A percentile compares a stretch with the other conserved stretches of the same genome.
Conservation (phyloP, 768 basidiomycete species). For the Mycena crocata region DNA sequence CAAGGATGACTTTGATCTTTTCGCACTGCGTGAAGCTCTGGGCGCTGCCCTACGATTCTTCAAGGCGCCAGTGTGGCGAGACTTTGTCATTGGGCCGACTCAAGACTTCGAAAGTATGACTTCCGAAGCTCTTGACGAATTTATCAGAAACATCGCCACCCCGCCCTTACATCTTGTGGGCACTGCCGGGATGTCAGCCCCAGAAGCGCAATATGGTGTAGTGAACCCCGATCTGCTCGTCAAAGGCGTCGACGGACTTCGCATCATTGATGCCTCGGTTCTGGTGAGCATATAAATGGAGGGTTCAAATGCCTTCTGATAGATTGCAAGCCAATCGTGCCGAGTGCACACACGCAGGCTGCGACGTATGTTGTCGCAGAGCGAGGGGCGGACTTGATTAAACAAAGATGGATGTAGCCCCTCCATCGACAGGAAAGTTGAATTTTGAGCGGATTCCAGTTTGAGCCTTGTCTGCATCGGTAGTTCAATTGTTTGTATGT, state of each 20-base stretch:
- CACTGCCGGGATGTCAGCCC: conserved; percentile 19
- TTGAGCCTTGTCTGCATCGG: no score
- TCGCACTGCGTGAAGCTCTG: neutral
- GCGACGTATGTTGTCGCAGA: conserved; percentile 14
- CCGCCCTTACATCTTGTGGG: conserved; percentile 15
- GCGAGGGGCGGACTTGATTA: conserved; percentile 3
- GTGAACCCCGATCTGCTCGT: conserved; percentile 33
- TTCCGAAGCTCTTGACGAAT: conserved; percentile 4
- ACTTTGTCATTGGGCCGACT: conserved; percentile 14
- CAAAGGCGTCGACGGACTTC: conserved; percentile 22
- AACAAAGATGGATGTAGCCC: no score
- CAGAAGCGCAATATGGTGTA: conserved; percentile 23
- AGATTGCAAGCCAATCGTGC: neutral
- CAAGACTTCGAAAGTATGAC: conserved; percentile 14
- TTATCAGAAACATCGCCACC: conserved; percentile 4
- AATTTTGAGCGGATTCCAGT: no score
- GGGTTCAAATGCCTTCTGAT: neutral
- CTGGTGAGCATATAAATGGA: neutral
- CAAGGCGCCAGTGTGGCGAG: conserved; percentile 15
- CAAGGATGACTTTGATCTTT: neutral
- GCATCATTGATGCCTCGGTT: conserved; percentile 29
- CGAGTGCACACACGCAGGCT: conserved; percentile 8
- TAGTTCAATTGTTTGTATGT: no score
- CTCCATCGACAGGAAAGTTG: no score
- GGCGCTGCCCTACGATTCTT: neutral